Conservation (phyloP, 192 early-diverging fungal species). For the Funneliformis geosporum region DNA sequence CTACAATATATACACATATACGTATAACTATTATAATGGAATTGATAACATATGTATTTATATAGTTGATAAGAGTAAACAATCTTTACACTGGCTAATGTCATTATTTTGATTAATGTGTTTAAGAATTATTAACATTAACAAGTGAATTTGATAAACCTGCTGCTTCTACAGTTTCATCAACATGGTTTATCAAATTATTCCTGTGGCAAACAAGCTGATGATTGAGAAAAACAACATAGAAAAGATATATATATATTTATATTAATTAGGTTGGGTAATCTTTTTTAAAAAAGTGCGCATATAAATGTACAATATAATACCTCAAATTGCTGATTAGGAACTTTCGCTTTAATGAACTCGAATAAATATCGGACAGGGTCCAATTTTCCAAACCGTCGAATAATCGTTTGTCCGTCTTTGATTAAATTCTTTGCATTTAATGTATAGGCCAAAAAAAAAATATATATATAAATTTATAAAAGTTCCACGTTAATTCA, state of each 20-base stretch:
- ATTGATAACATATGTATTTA: not conserved
- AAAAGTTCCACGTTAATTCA: not conserved
- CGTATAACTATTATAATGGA: not conserved
- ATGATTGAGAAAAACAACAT: no score
- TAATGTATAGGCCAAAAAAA: not conserved
- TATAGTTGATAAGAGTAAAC: not conserved
- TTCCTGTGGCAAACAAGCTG: constrained; percentile 4
- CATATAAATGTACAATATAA: not conserved
- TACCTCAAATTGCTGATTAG: constrained; percentile 75
- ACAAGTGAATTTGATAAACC: constrained; percentile 15
- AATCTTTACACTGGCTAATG: not conserved
- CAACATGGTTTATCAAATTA: constrained; percentile 9
- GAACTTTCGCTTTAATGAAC: constrained; percentile 73
- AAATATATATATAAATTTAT: not conserved
- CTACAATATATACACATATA: no score
- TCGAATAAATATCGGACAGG: constrained; percentile 78
- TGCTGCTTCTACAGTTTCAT: not conserved
- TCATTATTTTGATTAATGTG: not conserved
- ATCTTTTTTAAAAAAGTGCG: not conserved
- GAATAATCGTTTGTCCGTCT: constrained; percentile 77
- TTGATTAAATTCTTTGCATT: constrained; percentile 47
- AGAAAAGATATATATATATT: not conserved
- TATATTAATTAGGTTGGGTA: not conserved
- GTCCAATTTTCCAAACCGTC: constrained; percentile 74
- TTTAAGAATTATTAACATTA: constrained; percentile 2